Percentiles rank a stretch among this genome's conserved stretches.
phyloP scores from a whole-genome alignment of 352 stramenopile genomes.

The Phytophthora citrophthora region DNA sequence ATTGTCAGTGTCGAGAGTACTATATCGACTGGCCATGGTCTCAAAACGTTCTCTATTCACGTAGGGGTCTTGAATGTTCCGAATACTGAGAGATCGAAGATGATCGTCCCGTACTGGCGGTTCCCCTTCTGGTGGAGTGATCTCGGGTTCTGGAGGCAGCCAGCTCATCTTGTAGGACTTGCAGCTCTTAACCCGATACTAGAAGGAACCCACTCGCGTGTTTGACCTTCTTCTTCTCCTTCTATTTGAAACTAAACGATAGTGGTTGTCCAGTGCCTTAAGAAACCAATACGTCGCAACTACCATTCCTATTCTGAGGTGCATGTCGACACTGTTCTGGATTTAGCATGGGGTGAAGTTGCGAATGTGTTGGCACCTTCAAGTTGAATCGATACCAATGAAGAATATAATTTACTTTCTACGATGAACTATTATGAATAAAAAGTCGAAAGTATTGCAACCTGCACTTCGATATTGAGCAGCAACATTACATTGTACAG shows the following conservation, averaged over 20 bases:
- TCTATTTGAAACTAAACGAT: not conserved
- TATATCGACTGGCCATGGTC: not conserved
- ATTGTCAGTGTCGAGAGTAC: not conserved
- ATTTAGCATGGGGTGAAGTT: not conserved
- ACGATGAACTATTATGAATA: no score
- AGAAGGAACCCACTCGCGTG: not conserved
- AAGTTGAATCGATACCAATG: no score
- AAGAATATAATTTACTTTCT: no score
- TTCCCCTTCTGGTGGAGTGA: not conserved
- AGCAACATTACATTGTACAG: no score
- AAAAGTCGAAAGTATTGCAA: no score
- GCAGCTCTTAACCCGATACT: not conserved
- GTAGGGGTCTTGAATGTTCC: constrained; percentile 6
- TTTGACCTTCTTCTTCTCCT: not conserved
- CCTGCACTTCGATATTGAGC: no score
- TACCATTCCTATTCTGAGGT: not conserved
- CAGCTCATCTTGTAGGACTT: not conserved
- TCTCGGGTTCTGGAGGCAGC: not conserved
- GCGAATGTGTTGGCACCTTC: no score
- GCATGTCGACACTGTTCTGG: not conserved
- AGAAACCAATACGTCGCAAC: no score
- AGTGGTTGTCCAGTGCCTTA: no score
- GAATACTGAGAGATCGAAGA: not conserved
- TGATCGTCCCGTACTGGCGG: not conserved
- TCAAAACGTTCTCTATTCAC: not conserved